phyloP scores from a whole-genome alignment of 495 filamentous ascomycete genomes.

The Penicillium odoratum region DNA sequence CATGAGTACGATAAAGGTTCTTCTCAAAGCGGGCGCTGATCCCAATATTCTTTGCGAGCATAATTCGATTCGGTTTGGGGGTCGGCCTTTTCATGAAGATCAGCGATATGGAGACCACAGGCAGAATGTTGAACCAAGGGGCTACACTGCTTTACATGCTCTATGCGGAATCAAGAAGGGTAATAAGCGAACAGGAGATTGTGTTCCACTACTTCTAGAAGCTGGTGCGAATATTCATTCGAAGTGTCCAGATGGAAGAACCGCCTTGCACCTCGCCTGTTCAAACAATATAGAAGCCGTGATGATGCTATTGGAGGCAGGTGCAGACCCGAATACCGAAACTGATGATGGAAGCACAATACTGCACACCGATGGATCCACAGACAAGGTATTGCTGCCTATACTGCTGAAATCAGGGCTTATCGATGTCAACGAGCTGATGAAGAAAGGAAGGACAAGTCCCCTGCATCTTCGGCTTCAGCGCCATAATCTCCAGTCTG shows the following conservation, averaged over 20 bases:
- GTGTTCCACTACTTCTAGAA: constrained; percentile 14
- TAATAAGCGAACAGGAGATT: not conserved
- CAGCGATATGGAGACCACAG: not conserved
- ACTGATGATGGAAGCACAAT: constrained; percentile 13
- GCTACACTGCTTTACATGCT: constrained; percentile 22
- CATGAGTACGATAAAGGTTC: constrained; percentile 12
- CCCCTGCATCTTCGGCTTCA: constrained; percentile 5
- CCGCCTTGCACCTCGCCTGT: constrained; percentile 20
- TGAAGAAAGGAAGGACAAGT: not conserved
- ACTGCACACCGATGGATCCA: constrained; percentile 14
- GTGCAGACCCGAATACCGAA: constrained; percentile 16
- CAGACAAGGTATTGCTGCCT: constrained; percentile 13
- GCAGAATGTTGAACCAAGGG: constrained; percentile 1
- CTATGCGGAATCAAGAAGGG: constrained; percentile 2
- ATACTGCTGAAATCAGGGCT: constrained; percentile 5
- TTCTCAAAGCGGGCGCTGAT: constrained; percentile 27
- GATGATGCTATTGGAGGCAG: constrained; percentile 15
- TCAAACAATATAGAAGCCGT: constrained; percentile 7
- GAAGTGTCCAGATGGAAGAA: constrained; percentile 10
- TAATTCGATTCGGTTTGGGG: not conserved
- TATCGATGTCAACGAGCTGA: constrained; percentile 17
- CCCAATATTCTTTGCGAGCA: constrained; percentile 14
- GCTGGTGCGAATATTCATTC: constrained; percentile 21
- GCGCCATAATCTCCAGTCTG: not conserved
- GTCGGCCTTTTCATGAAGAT: too few species aligned